These are phyloP conservation scores for Magnusiomyces sp. DNA, from an alignment of 1,139 yeast genomes.

Conservation along the genomic window DNA sequence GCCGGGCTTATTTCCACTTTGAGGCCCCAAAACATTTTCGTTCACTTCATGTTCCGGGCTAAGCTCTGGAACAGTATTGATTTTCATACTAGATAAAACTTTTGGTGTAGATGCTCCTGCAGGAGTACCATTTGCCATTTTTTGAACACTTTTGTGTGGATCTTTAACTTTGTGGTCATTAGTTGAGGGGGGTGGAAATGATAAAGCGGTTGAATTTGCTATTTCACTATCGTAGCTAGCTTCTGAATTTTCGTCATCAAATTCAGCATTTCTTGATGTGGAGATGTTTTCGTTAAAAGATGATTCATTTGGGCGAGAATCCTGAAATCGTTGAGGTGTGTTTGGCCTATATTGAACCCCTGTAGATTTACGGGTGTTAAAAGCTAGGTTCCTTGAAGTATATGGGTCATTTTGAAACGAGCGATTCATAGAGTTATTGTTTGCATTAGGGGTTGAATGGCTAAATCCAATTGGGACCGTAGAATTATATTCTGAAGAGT, in stretches of 20 bases:
- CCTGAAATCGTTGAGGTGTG: not conserved
- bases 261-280: not conserved
- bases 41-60: not conserved
- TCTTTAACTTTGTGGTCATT: not conserved
- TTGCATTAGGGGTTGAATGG: no score
- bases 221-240: not conserved
- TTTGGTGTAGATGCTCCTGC: not conserved
- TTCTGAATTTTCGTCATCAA: not conserved
- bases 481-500: no score
- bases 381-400: not conserved
- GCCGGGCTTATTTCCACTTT: no score
- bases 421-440: no score
- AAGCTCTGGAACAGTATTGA: not conserved
- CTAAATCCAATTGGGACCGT: no score
- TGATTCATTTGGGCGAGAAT: not conserved
- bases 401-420: no score
- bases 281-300: not conserved
- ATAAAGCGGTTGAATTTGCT: not conserved
- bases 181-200: conserved; percentile 2
- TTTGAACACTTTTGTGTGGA: not conserved
- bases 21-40: no score
- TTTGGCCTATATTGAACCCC: not conserved
- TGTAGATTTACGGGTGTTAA: not conserved
- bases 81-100: not conserved
- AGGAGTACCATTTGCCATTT: not conserved